Percentiles rank a stretch among this genome's conserved stretches.
These are phyloP conservation scores for Aspergillus olivimuriae DNA, from an alignment of 495 filamentous ascomycete genomes.

Conservation along the genomic window DNA sequence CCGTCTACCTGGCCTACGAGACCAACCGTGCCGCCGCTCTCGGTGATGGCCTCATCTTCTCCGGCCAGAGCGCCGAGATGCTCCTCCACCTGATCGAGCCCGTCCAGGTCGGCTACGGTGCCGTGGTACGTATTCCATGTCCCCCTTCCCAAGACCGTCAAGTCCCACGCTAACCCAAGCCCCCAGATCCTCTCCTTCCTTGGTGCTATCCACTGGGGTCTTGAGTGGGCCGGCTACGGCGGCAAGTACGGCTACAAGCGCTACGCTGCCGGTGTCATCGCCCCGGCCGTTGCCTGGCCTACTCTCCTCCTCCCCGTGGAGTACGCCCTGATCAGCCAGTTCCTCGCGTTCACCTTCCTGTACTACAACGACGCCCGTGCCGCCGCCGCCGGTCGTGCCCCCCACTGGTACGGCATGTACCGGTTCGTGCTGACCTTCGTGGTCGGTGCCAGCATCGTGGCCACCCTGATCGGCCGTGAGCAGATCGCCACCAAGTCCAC, in stretches of 20 bases:
- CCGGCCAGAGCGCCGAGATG: slow-evolving; percentile 62
- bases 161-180: neutral
- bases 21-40: slow-evolving; percentile 56
- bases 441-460: slow-evolving; percentile 80
- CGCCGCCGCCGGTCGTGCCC: slow-evolving; percentile 71
- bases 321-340: slow-evolving; percentile 85
- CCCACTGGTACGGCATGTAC: slow-evolving; percentile 87
- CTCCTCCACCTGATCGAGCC: slow-evolving; percentile 80
- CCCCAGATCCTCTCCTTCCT: slow-evolving; percentile 86
- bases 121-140: slow-evolving; percentile 56
- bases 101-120: slow-evolving; percentile 88
- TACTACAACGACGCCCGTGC: slow-evolving; percentile 85
- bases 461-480: slow-evolving; percentile 79
- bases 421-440: slow-evolving; percentile 94
- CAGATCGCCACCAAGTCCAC: slow-evolving; percentile 61
- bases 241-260: slow-evolving; percentile 66
- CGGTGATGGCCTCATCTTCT: slow-evolving; percentile 60
- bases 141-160: neutral
- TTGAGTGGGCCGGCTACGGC: slow-evolving; percentile 73
- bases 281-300: slow-evolving; percentile 87
- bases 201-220: slow-evolving; percentile 92
- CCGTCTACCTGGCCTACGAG: slow-evolving; percentile 80
- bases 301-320: slow-evolving; percentile 81
- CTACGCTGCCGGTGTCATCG: slow-evolving; percentile 76
- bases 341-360: slow-evolving; percentile 78